Percentiles rank a stretch among this genome's conserved stretches.
Conservation (phyloP, 2,329 filamentous ascomycete species). For the Hirsutella thompsonii region DNA sequence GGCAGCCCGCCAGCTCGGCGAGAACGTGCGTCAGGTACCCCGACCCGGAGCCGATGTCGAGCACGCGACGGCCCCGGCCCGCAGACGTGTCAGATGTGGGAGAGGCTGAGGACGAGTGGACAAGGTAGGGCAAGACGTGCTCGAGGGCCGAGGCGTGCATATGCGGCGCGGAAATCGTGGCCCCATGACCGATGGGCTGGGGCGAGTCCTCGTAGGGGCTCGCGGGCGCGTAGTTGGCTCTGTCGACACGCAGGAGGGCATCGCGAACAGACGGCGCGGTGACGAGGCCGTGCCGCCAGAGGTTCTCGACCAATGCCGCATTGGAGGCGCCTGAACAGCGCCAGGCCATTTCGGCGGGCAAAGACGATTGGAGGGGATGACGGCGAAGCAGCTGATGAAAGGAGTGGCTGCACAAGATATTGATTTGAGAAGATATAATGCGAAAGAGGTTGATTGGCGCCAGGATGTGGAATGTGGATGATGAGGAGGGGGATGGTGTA, state of each 20-base stretch:
- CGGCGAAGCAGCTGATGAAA: neutral
- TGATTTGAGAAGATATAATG: too few relatives aligned
- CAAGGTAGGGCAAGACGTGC: conserved; percentile 31
- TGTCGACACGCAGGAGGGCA: conserved; percentile 84
- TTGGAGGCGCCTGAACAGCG: conserved; percentile 67
- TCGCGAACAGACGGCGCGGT: conserved; percentile 56
- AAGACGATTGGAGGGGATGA: too few relatives aligned
- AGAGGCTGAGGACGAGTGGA: conserved; percentile 16
- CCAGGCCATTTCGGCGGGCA: too few relatives aligned
- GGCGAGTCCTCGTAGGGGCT: conserved; percentile 53
- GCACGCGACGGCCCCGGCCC: conserved; percentile 44
- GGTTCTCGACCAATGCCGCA: conserved; percentile 61
- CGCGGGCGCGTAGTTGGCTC: conserved; percentile 66
- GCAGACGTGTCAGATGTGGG: too few relatives aligned
- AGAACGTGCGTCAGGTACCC: conserved; percentile 84
- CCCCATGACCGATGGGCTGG: conserved; percentile 39
- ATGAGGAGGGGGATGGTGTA: too few relatives aligned
- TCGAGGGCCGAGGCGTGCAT: conserved; percentile 46
- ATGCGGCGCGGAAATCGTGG: conserved; percentile 47
- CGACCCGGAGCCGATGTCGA: conserved; percentile 65
- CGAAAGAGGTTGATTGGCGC: too few relatives aligned
- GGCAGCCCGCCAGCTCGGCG: conserved; percentile 63
- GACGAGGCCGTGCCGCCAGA: conserved; percentile 61
- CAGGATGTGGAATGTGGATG: too few relatives aligned
- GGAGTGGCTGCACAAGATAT: too few relatives aligned